phyloP scores from a whole-genome alignment of 352 stramenopile species.

The Phytophthora ohioensis region DNA sequence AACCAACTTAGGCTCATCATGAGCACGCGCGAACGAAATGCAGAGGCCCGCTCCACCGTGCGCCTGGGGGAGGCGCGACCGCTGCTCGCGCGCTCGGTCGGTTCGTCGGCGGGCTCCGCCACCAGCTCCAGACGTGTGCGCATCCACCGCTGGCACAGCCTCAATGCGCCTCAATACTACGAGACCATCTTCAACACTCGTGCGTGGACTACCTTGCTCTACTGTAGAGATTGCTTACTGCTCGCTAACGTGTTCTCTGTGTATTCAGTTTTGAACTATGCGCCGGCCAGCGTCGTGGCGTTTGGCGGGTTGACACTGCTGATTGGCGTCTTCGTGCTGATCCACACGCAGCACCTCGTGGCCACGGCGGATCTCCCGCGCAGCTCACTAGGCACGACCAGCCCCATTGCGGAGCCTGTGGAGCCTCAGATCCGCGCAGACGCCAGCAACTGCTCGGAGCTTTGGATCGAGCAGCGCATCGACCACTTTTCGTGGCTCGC shows the following conservation, averaged over 20 bases:
- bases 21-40: conserved; percentile 3
- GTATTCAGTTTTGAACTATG: conserved; percentile 39
- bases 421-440: conserved; percentile 43
- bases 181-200: conserved; percentile 47
- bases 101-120: conserved; percentile 34
- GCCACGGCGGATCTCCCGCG: conserved; percentile 50
- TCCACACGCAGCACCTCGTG: conserved; percentile 75
- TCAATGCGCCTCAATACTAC: conserved; percentile 45
- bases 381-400: conserved; percentile 41
- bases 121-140: conserved; percentile 39
- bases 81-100: conserved; percentile 37
- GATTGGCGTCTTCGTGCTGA: conserved; percentile 72
- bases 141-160: conserved; percentile 36
- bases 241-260: conserved; percentile 8
- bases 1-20: conserved; percentile 2
- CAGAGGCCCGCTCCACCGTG: background rate
- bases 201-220: conserved; percentile 12
- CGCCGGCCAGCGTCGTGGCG: conserved; percentile 54
- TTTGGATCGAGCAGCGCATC: conserved; percentile 90
- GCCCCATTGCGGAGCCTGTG: conserved; percentile 3
- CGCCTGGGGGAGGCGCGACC: conserved; percentile 29
- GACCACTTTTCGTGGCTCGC: conserved; percentile 90
- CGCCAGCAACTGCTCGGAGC: conserved; percentile 80
- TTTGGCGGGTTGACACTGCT: conserved; percentile 58
- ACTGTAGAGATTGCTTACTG: background rate